A percentile compares a stretch with the other conserved stretches of the same genome.
phyloP scores from a whole-genome alignment of 225 moss, liverwort and hornwort species.

The Polytrichum commune region DNA sequence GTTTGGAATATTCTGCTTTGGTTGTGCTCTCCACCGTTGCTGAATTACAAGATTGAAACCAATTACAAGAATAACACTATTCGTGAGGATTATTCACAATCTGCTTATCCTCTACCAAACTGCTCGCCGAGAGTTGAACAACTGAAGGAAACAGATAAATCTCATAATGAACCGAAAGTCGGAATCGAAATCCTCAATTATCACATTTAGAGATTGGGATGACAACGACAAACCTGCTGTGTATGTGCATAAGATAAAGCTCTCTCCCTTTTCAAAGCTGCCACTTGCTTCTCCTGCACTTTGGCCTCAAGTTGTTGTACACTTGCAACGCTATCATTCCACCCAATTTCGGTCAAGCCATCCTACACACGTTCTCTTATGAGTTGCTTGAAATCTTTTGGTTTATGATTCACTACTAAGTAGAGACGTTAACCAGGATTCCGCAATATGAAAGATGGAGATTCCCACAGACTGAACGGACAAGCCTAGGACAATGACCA shows the following conservation, averaged over 20 bases:
- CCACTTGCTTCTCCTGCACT: conserved; percentile 78
- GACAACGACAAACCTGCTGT: conserved; percentile 56
- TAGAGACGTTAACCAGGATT: too few relatives aligned
- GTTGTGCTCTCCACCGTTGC: conserved; percentile 64
- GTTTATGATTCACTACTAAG: too few relatives aligned
- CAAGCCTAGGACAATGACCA: too few relatives aligned
- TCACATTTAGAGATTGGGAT: not conserved
- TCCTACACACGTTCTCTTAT: conserved; percentile 19
- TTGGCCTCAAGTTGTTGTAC: conserved; percentile 76
- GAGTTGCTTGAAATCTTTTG: too few relatives aligned
- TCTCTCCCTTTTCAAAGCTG: conserved; percentile 85
- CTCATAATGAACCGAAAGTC: too few relatives aligned
- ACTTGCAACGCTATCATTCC: conserved; percentile 63
- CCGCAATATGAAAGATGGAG: too few relatives aligned
- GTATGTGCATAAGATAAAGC: conserved; percentile 84
- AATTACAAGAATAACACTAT: not conserved
- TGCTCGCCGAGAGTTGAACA: not conserved
- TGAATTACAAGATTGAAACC: conserved; percentile 9
- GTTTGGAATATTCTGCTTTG: conserved; percentile 50
- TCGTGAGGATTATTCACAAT: too few relatives aligned
- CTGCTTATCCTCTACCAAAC: too few relatives aligned
- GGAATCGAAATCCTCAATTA: too few relatives aligned
- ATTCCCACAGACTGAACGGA: too few relatives aligned
- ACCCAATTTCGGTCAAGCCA: conserved; percentile 49
- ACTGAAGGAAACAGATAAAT: not conserved